These are phyloP conservation scores for Boletus sp. DNA, from an alignment of 768 basidiomycete species.

Conservation along the genomic window DNA sequence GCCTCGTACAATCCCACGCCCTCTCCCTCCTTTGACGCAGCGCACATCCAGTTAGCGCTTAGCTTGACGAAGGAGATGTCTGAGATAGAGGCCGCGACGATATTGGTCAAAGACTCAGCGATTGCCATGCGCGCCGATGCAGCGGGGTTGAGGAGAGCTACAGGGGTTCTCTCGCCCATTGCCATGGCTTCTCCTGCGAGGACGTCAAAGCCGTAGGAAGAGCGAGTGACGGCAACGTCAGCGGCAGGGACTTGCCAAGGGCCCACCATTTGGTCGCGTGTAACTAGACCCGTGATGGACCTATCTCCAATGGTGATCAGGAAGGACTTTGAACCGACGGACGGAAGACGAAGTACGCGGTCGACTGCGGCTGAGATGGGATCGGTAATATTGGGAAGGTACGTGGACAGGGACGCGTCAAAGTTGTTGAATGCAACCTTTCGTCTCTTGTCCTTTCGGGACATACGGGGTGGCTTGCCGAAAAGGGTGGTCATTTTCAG, in stretches of 20 bases:
- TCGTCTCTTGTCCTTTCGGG: conserved; percentile 59
- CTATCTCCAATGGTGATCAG: conserved; percentile 98
- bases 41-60: conserved; percentile 99
- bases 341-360: conserved; percentile 86
- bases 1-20: conserved; percentile 89
- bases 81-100: conserved; percentile 75
- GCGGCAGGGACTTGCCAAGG: conserved; percentile 98
- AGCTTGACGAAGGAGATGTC: conserved; percentile 79
- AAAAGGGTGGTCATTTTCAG: conserved; percentile 95
- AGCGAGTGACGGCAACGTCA: conserved; percentile 94
- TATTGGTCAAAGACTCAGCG: conserved; percentile 89
- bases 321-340: conserved; percentile 95
- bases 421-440: conserved; percentile 50
- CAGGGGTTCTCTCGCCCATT: conserved; percentile 93
- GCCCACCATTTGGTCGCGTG: conserved; percentile 98
- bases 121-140: conserved; percentile 97
- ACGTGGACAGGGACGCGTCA: conserved; percentile 66
- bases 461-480: conserved; percentile 93
- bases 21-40: conserved; percentile 85
- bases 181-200: conserved; percentile 94
- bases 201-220: conserved; percentile 90
- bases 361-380: conserved; percentile 64
- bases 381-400: conserved; percentile 53
- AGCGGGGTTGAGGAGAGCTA: conserved; percentile 82
- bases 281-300: conserved; percentile 89